Evolutionary conservation across 306 rosid species (phyloP).

Genomic region (Boehmeria nivea): DNA sequence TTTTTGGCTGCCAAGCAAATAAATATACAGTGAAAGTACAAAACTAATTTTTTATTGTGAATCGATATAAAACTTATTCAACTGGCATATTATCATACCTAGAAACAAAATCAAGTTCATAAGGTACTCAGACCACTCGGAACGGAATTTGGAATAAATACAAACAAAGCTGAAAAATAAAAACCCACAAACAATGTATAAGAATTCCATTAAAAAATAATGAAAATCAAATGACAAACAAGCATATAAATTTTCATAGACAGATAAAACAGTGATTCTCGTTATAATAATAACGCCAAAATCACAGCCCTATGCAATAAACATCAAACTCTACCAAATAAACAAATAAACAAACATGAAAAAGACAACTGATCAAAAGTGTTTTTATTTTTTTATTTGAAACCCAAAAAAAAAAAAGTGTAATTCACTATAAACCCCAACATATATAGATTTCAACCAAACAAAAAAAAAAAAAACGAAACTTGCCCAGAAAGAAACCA

Average conservation of each 20-base stretch:
- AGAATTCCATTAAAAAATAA: too few relatives aligned
- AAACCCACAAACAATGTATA: too few relatives aligned
- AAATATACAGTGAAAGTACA: too few relatives aligned
- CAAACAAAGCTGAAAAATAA: too few relatives aligned
- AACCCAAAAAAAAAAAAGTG: not conserved
- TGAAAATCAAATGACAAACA: not conserved
- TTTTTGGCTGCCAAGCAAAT: too few relatives aligned
- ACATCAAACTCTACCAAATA: not conserved
- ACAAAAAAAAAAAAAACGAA: not conserved
- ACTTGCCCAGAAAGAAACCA: not conserved
- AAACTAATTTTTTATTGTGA: too few relatives aligned
- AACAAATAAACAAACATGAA: not conserved
- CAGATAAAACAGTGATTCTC: conserved; percentile 8
- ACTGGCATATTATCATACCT: too few relatives aligned
- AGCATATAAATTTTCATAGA: not conserved
- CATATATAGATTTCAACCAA: not conserved
- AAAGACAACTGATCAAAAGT: conserved; percentile 3
- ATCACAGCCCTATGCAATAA: not conserved
- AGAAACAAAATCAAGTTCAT: too few relatives aligned
- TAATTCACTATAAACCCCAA: not conserved
- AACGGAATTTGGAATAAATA: too few relatives aligned
- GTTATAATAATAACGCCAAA: not conserved
- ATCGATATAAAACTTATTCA: too few relatives aligned
- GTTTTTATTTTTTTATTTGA: too few relatives aligned
- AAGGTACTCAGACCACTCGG: too few relatives aligned